Base-by-base conservation (phyloP, 2,329 filamentous ascomycete species). In the Ceratocystis papillata region DNA sequence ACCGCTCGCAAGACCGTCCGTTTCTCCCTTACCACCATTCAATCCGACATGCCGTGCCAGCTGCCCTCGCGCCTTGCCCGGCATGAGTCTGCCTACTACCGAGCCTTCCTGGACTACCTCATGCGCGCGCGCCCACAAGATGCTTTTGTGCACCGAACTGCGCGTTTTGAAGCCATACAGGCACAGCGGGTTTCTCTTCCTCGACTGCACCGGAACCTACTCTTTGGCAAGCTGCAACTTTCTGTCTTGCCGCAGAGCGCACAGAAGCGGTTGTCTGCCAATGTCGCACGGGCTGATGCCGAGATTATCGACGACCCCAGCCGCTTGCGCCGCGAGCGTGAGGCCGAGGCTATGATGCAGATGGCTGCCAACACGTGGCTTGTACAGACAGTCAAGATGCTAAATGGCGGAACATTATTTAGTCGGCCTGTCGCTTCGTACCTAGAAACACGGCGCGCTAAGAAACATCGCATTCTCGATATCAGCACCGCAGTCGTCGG, bases 121-220 rank as follows among this genome's bases (percentile, higher is more conserved):
- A 81, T 88, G 67, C 83, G 83, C 41, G 84, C 84, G 15, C 84
- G 83, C 66, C 79, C 80, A 64, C 78, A 80, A 20, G 94, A 97
- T 74, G 85, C 87, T 8, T 96, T 96, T 73, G 83, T 96, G 65
- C 89, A 96, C 74, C 87, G 90, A 53, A 85, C 90, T 66, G 83
- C 89, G 28, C 87, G 94, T 62, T 95, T 93, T 68, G 93, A 97
- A 74, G 90, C 90, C 28, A 80, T 96, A 61, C 93, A 96, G 73
- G 84, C 90, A 33, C 85, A 88, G 72, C 87, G 94, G 48, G 81
- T 92, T 66, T 90, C 87, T 57, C 83, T 91, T 67, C 81, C 83
- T 22, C 81, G 87, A 67, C 78, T 83, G 50, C 91, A 96, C 76
- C 83, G 87, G 73, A 88, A 89, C 73, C 88, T 91, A 72, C 83